Conservation (phyloP, 2,329 filamentous ascomycete species). For the Hypoxylon sp. region DNA sequence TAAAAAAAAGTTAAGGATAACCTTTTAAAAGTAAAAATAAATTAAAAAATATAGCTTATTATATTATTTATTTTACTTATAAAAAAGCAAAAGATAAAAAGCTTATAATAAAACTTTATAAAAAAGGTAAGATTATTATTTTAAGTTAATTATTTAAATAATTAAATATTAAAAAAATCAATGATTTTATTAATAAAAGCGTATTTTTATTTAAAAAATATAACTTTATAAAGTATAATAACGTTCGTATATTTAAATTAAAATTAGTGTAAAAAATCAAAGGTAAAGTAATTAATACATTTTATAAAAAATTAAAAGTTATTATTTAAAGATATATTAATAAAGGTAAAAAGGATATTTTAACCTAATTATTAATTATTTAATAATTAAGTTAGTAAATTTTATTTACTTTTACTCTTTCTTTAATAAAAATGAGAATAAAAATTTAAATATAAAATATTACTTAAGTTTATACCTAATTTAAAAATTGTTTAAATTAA, state of each 20-base stretch:
- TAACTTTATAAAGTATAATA: not conserved
- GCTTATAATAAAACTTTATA: not conserved
- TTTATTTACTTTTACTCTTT: not conserved
- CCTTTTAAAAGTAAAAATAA: too few relatives aligned
- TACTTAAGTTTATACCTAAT: too few relatives aligned
- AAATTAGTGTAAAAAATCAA: not conserved
- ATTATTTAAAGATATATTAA: too few relatives aligned
- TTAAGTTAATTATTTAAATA: not conserved
- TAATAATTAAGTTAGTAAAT: not conserved
- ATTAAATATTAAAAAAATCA: too few relatives aligned
- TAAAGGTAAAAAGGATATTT: too few relatives aligned
- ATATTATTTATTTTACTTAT: too few relatives aligned
- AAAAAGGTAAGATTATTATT: not conserved
- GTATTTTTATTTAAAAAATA: too few relatives aligned
- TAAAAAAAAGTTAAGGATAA: too few relatives aligned
- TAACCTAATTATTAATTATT: too few relatives aligned
- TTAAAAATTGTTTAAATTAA: not conserved
- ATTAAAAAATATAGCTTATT: too few relatives aligned
- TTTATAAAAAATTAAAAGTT: not conserved
- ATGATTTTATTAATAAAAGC: too few relatives aligned
- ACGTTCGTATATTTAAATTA: not conserved
- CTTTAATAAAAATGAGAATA: not conserved
- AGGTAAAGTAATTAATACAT: not conserved
- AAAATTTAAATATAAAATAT: too few relatives aligned
- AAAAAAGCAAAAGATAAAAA: not conserved